phyloP scores from a whole-genome alignment of 345 rosid genomes.

The Lepidium sativum region DNA sequence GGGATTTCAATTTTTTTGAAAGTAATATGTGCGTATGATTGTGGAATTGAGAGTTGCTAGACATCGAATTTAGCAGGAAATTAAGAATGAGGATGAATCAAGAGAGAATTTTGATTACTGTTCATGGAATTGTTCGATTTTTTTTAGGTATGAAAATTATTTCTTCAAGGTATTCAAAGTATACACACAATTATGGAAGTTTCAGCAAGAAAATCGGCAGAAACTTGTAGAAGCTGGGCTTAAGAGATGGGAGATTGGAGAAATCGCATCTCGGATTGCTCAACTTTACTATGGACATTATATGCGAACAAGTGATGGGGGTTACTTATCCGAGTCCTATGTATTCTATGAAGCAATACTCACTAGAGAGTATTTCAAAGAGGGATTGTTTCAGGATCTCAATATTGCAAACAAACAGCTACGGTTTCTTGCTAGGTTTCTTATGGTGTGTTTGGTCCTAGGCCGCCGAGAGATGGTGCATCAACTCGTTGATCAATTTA shows the following conservation, averaged over 20 bases:
- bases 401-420: conserved; percentile 87
- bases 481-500: conserved; percentile 75
- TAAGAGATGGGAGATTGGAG: conserved; percentile 96
- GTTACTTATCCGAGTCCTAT: conserved; percentile 72
- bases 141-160: conserved; percentile 72
- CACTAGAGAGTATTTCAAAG: conserved; percentile 82
- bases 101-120: not conserved
- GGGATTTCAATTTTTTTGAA: not conserved
- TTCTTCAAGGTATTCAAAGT: conserved; percentile 96
- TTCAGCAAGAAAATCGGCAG: conserved; percentile 90
- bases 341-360: conserved; percentile 83
- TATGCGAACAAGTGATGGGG: conserved; percentile 80
- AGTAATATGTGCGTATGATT: not conserved
- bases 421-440: conserved; percentile 81
- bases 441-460: conserved; percentile 82
- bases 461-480: conserved; percentile 77
- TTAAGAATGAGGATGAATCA: not conserved
- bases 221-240: conserved; percentile 88
- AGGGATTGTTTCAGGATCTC: conserved; percentile 70
- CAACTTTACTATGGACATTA: conserved; percentile 94
- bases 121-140: not conserved
- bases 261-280: conserved; percentile 88
- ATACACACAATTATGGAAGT: conserved; percentile 91
- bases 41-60: too few species aligned
- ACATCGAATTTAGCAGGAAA: not conserved